Conservation (phyloP, 164 flowering plant species). For the Dillenia suffruticosa region DNA sequence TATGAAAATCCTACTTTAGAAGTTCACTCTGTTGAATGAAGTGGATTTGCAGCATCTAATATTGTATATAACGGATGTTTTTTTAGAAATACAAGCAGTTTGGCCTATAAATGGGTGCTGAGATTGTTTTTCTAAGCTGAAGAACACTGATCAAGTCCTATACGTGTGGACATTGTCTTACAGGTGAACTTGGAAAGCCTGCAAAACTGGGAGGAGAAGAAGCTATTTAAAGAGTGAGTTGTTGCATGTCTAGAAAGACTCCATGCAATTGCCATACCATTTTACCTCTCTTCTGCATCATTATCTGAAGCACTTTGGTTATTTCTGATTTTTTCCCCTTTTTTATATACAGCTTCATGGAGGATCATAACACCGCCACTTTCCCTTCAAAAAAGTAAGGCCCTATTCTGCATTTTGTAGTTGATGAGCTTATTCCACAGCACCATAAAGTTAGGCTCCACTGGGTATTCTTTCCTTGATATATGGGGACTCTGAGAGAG, state of each 20-base stretch:
- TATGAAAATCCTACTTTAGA: neutral
- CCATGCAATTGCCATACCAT: neutral
- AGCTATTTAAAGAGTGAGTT: conserved; percentile 81
- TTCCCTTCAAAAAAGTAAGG: conserved; percentile 97
- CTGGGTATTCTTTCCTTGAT: too few relatives aligned
- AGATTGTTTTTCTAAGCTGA: too few relatives aligned
- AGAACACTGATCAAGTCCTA: neutral
- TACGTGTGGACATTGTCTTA: conserved; percentile 1
- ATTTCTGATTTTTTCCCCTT: neutral
- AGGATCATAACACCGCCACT: conserved; percentile 97
- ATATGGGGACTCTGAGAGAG: too few relatives aligned
- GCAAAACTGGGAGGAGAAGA: conserved; percentile 95
- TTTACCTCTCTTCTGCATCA: neutral
- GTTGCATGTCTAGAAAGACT: neutral
- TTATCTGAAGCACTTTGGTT: neutral
- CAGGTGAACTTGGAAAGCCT: conserved; percentile 91
- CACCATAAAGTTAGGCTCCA: too few relatives aligned
- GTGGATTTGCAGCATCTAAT: too few relatives aligned
- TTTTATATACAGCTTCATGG: conserved; percentile 76
- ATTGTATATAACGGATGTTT: too few relatives aligned
- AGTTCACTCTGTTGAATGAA: too few relatives aligned
- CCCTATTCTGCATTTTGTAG: neutral
- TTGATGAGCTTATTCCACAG: too few relatives aligned
- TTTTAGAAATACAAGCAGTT: too few relatives aligned
- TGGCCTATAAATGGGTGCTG: too few relatives aligned